phyloP scores from a whole-genome alignment of 2,329 filamentous ascomycete genomes.

The Cytospora mali region DNA sequence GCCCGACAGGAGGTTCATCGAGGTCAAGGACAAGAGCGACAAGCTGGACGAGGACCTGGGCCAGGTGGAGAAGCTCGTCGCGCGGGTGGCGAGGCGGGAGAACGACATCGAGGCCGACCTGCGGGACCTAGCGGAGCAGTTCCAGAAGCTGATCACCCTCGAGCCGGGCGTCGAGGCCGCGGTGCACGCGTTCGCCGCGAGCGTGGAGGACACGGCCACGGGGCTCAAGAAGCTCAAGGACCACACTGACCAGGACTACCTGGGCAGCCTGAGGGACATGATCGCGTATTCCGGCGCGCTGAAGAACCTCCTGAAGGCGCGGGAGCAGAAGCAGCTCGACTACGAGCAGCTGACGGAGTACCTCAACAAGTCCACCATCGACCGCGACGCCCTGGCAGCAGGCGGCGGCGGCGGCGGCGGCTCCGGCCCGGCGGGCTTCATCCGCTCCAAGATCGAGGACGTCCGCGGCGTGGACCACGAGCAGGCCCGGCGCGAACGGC shows the following conservation, averaged over 20 bases:
- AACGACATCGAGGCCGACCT: slow-evolving; percentile 87
- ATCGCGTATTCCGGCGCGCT: slow-evolving; percentile 88
- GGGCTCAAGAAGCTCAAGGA: slow-evolving; percentile 83
- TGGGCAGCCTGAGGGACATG: slow-evolving; percentile 92
- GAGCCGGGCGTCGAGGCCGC: slow-evolving; percentile 84
- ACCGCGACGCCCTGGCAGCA: slow-evolving; percentile 77
- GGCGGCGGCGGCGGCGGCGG: slow-evolving; percentile 51
- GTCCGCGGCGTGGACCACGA: slow-evolving; percentile 97
- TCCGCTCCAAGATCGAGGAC: slow-evolving; percentile 93
- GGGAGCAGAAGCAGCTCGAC: slow-evolving; percentile 97
- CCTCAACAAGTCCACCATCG: slow-evolving; percentile 83
- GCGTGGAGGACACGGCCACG: slow-evolving; percentile 79
- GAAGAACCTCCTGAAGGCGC: slow-evolving; percentile 84
- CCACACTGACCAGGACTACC: slow-evolving; percentile 92
- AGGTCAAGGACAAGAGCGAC: slow-evolving; percentile 88
- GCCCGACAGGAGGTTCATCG: slow-evolving; percentile 90
- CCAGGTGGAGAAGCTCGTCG: slow-evolving; percentile 95
- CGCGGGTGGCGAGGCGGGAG: slow-evolving; percentile 84
- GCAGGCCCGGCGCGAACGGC: slow-evolving; percentile 80
- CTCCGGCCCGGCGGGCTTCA: slow-evolving; percentile 76
- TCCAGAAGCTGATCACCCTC: slow-evolving; percentile 86
- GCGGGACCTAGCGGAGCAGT: slow-evolving; percentile 87
- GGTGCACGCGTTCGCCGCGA: slow-evolving; percentile 83
- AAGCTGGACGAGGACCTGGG: slow-evolving; percentile 92
- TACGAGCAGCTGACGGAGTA: slow-evolving; percentile 96